Evolutionary conservation across 371 early-diverging fungal genomes (phyloP).

Genomic region (Mortierella sp.): DNA sequence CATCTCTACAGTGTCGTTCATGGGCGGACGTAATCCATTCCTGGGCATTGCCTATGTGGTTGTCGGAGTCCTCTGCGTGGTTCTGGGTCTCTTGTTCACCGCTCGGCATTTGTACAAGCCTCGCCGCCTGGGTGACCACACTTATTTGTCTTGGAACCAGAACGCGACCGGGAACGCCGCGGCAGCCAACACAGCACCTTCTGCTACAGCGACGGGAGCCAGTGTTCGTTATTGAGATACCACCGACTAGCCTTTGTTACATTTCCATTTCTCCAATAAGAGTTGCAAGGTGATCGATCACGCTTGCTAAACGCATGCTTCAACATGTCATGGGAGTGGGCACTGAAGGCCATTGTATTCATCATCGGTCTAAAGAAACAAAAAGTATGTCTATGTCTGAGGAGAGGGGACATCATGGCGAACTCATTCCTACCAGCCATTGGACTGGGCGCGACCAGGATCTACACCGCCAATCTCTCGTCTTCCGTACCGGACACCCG

Average conservation of each 20-base stretch:
- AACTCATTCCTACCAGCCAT: too few species aligned
- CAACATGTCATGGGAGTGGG: too few species aligned
- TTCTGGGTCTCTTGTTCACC: conserved; percentile 88
- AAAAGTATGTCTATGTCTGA: too few species aligned
- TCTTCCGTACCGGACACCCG: conserved; percentile 64
- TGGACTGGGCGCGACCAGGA: conserved; percentile 31
- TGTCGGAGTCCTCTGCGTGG: conserved; percentile 85
- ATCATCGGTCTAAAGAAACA: too few species aligned
- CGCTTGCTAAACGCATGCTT: too few species aligned
- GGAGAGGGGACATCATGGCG: too few species aligned
- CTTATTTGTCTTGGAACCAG: conserved; percentile 96
- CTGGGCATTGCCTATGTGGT: conserved; percentile 93
- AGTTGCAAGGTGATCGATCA: too few species aligned
- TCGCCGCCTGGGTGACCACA: conserved; percentile 93
- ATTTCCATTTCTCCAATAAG: too few species aligned
- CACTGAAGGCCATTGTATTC: too few species aligned
- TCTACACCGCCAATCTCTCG: conserved; percentile 61
- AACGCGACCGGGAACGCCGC: conserved; percentile 56
- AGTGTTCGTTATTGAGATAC: conserved; percentile 41
- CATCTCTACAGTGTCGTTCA: conserved; percentile 87
- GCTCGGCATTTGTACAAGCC: conserved; percentile 89
- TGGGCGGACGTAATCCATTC: conserved; percentile 96
- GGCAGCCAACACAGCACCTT: conserved; percentile 33
- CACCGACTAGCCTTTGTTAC: too few species aligned
- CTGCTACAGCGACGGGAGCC: conserved; percentile 47